These are phyloP conservation scores for Acanthamoeba polyphaga DNA, from an alignment of 208 protist genomes.

Conservation along the genomic window DNA sequence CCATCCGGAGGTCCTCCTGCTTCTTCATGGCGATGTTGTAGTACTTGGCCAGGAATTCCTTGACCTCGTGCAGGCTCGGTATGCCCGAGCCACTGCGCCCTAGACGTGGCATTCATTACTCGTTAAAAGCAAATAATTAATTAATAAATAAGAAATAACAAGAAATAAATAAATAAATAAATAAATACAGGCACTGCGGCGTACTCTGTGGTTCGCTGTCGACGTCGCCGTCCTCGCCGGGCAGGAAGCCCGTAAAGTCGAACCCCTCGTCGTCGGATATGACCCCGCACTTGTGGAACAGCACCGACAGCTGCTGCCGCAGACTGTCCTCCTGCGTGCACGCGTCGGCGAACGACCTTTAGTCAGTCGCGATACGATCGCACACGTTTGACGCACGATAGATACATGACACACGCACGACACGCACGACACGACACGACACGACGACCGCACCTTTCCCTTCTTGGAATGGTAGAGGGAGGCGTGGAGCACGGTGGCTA, in stretches of 20 bases:
- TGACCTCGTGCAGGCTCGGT: background rate
- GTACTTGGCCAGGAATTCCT: constrained; percentile 27
- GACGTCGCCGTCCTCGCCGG: background rate
- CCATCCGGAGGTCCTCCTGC: constrained; percentile 21
- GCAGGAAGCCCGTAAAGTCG: constrained; percentile 4
- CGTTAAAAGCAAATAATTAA: background rate
- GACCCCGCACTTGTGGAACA: constrained; percentile 46
- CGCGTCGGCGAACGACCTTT: too few relatives aligned
- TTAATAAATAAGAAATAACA: background rate
- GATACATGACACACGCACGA: too few relatives aligned
- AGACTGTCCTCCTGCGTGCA: background rate
- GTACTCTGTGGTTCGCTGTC: background rate
- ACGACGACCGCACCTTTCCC: background rate
- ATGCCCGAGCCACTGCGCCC: background rate
- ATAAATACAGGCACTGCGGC: background rate
- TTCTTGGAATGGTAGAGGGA: background rate
- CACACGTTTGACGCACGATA: too few relatives aligned
- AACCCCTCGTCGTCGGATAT: background rate
- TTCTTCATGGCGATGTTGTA: constrained; percentile 42
- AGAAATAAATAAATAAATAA: background rate
- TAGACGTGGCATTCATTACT: background rate
- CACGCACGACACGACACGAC: background rate
- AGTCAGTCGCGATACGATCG: too few relatives aligned
- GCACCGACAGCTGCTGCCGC: background rate
- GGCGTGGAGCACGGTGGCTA: background rate